phyloP scores from a whole-genome alignment of 208 protist genomes.

The Crithidia bombi region DNA sequence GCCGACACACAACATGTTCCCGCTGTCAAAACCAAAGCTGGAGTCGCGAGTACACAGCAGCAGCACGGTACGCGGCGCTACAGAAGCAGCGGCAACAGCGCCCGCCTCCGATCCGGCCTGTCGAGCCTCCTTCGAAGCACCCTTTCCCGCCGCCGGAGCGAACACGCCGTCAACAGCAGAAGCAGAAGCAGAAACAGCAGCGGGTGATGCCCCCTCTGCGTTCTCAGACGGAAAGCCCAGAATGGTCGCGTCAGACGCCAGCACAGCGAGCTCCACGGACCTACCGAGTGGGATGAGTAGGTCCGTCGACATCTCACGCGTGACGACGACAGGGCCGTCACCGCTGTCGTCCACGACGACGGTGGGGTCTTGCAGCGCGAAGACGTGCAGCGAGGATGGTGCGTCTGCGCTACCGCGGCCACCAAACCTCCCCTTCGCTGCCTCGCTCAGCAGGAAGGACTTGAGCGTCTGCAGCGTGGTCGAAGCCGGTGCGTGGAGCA shows the following conservation, averaged over 20 bases:
- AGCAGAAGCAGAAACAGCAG: neutral
- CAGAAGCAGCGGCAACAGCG: neutral
- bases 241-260: neutral
- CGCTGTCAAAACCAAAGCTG: conserved; percentile 18
- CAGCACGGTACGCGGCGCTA: conserved; percentile 14
- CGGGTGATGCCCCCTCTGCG: neutral
- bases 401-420: neutral
- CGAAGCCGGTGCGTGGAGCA: conserved; percentile 14
- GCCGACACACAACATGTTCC: conserved; percentile 13
- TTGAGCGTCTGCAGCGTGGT: conserved; percentile 12
- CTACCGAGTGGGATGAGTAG: conserved; percentile 8
- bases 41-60: conserved; percentile 25
- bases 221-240: neutral
- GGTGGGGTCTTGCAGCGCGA: conserved; percentile 15
- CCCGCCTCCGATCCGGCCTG: neutral
- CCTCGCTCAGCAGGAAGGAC: conserved; percentile 9
- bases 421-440: neutral
- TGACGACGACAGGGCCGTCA: conserved; percentile 9
- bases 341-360: neutral
- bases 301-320: conserved; percentile 12
- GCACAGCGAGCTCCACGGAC: neutral
- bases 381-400: conserved; percentile 16
- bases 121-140: neutral
- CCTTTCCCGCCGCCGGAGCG: neutral
- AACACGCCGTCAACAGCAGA: neutral